phyloP scores from a whole-genome alignment of 441 rosid species.

The Macaranga tanarius region DNA sequence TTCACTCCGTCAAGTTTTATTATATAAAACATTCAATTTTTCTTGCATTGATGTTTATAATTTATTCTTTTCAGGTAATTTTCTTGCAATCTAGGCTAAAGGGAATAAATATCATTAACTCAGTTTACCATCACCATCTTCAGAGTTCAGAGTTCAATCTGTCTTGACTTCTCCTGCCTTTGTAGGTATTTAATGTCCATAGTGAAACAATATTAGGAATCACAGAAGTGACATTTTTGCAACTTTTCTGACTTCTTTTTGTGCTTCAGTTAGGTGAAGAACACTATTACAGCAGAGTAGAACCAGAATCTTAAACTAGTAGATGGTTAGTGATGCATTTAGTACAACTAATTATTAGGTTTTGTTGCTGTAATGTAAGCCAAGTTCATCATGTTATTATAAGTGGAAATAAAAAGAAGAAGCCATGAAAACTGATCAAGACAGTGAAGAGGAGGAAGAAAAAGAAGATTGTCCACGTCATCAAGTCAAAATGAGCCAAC shows the following conservation, averaged over 20 bases:
- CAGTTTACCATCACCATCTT: neutral
- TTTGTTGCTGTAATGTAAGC: neutral
- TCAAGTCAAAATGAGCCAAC: too few species aligned
- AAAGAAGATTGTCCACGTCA: too few species aligned
- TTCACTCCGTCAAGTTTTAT: neutral
- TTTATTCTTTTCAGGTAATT: neutral
- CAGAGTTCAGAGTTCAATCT: neutral
- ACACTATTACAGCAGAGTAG: neutral
- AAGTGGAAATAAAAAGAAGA: too few species aligned
- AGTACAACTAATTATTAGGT: neutral
- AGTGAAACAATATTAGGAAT: neutral
- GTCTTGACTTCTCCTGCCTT: neutral
- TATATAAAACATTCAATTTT: neutral
- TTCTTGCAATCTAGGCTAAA: neutral
- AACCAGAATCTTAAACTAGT: neutral
- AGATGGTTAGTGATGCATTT: neutral
- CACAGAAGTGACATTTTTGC: neutral
- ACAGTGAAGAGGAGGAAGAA: too few species aligned
- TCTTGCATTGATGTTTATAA: neutral
- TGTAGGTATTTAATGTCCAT: neutral
- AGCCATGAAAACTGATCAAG: too few species aligned
- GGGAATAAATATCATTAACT: neutral
- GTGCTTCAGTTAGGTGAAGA: neutral
- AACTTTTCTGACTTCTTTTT: neutral
- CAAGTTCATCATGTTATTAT: neutral